Conservation (phyloP, 2,329 filamentous ascomycete genomes). For the Fusarium sp. region DNA sequence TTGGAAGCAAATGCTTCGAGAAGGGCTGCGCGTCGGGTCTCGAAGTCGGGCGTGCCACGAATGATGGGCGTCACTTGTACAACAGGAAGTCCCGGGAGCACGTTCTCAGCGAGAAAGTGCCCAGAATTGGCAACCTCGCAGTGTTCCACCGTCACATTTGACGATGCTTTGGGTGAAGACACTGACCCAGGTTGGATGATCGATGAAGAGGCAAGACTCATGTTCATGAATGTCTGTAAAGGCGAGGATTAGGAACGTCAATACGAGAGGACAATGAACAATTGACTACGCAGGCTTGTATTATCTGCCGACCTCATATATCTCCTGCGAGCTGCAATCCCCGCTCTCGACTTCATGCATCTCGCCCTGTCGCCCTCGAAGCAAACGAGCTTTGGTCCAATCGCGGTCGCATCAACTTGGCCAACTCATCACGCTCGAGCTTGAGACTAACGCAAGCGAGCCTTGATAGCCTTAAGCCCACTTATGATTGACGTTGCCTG, state of each 20-base stretch:
- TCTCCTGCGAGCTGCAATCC: not conserved
- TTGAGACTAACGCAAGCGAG: not conserved
- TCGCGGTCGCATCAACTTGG: not conserved
- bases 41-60: slow-evolving; percentile 44
- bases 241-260: not conserved
- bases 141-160: not conserved
- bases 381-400: not conserved
- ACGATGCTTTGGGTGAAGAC: not conserved
- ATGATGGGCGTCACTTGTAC: slow-evolving; percentile 31
- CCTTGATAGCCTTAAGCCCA: not conserved
- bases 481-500: not conserved
- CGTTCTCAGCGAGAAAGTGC: too few relatives aligned
- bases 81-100: slow-evolving; percentile 15
- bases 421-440: not conserved
- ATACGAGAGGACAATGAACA: not conserved
- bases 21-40: slow-evolving; percentile 39
- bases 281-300: not conserved
- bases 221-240: not conserved
- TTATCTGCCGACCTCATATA: not conserved
- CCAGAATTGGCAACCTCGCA: not conserved
- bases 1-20: slow-evolving; percentile 48
- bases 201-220: slow-evolving; percentile 3
- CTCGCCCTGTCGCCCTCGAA: not conserved
- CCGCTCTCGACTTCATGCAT: not conserved
- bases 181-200: not conserved